Conservation (phyloP, 371 early-diverging fungal species). For the Haplosporangium sp. region DNA sequence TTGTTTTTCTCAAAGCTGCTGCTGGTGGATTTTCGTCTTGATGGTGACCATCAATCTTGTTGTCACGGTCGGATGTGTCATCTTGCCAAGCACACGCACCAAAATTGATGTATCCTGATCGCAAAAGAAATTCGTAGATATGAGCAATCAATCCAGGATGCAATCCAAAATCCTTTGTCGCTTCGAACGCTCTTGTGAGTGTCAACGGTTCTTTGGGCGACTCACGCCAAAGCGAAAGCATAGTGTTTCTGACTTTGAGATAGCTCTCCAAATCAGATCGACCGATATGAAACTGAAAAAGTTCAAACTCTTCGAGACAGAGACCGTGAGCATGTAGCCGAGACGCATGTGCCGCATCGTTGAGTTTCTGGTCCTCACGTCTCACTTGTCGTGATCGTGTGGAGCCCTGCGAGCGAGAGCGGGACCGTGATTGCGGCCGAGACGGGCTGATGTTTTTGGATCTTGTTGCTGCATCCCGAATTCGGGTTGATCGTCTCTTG, state of each 20-base stretch:
- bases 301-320: constrained; percentile 36
- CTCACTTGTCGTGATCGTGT: constrained; percentile 8
- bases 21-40: not conserved
- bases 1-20: constrained; percentile 1
- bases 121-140: constrained; percentile 50
- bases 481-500: not conserved
- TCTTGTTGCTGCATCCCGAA: constrained; percentile 8
- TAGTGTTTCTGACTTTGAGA: constrained; percentile 49
- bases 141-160: constrained; percentile 37
- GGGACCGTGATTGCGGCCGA: not conserved
- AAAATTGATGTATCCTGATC: constrained; percentile 56
- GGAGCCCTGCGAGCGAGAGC: not conserved
- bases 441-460: not conserved
- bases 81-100: constrained; percentile 37
- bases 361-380: constrained; percentile 20
- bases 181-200: constrained; percentile 26
- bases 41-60: not conserved
- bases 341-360: constrained; percentile 48
- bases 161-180: constrained; percentile 30
- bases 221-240: constrained; percentile 49
- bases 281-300: constrained; percentile 40
- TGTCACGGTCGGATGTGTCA: not conserved
- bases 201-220: constrained; percentile 35
- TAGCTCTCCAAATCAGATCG: constrained; percentile 32
- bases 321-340: constrained; percentile 44